Evolutionary conservation across 805 yeast genomes (phyloP).

Genomic region (Myxozyma melibiosi): DNA sequence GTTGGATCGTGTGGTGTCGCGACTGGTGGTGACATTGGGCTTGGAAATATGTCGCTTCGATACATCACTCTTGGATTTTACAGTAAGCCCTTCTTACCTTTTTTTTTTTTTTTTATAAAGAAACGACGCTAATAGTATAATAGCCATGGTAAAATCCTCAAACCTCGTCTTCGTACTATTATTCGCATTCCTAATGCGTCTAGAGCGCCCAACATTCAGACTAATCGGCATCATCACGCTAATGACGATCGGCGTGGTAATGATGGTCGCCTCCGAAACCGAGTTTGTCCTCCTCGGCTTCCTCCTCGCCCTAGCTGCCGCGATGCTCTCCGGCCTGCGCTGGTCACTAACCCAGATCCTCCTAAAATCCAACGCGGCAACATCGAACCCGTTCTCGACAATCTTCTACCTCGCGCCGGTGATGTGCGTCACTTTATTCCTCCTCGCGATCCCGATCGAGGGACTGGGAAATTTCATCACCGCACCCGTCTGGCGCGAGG

Average conservation of each 20-base stretch:
- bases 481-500: constrained; percentile 65
- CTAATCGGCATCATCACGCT: constrained; percentile 68
- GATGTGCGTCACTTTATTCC: constrained; percentile 66
- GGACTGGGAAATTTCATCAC: constrained; percentile 57
- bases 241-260: constrained; percentile 80
- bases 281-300: constrained; percentile 57
- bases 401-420: constrained; percentile 83
- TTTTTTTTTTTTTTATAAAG: not conserved
- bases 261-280: constrained; percentile 66
- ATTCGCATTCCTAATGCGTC: constrained; percentile 79
- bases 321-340: constrained; percentile 83
- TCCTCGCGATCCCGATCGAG: constrained; percentile 69
- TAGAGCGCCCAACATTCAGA: constrained; percentile 73
- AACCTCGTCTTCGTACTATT: constrained; percentile 84
- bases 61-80: constrained; percentile 80
- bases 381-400: constrained; percentile 73
- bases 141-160: constrained; percentile 78
- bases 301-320: constrained; percentile 70
- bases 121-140: not conserved
- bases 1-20: constrained; percentile 85
- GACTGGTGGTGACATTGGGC: constrained; percentile 90
- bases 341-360: constrained; percentile 94
- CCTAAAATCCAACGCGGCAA: constrained; percentile 59
- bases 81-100: constrained; percentile 46
- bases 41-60: constrained; percentile 81